These are phyloP conservation scores for Papiliotrema fonsecae DNA, from an alignment of 1,284 basidiomycete species.

Conservation along the genomic window DNA sequence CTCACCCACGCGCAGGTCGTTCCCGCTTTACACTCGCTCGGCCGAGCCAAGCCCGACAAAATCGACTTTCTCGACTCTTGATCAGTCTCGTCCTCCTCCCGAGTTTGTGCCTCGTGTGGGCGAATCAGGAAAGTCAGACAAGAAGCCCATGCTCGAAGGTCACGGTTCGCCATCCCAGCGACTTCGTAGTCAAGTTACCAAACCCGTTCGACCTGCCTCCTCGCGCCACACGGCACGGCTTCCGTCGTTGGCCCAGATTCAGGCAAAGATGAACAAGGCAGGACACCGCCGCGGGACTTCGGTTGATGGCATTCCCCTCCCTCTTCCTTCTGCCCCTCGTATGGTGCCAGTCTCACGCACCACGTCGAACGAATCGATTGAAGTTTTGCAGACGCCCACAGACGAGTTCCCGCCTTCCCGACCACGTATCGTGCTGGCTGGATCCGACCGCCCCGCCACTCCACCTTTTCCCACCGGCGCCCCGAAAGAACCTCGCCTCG, in stretches of 20 bases:
- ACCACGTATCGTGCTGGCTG: slow-evolving; percentile 15
- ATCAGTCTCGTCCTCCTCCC: slow-evolving; percentile 29
- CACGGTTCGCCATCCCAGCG: slow-evolving; percentile 12
- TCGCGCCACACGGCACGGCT: slow-evolving; percentile 21
- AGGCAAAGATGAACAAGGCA: slow-evolving; percentile 31
- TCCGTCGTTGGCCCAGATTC: slow-evolving; percentile 41
- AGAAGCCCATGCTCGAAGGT: not conserved
- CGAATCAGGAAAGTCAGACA: slow-evolving; percentile 29
- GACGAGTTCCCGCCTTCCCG: slow-evolving; percentile 22
- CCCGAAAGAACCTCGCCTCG: slow-evolving; percentile 24
- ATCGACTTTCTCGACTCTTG: slow-evolving; percentile 28
- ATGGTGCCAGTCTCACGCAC: slow-evolving; percentile 11
- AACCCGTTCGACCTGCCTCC: slow-evolving; percentile 1
- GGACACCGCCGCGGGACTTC: slow-evolving; percentile 13
- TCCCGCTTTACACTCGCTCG: slow-evolving; percentile 30
- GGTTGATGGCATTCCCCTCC: slow-evolving; percentile 5
- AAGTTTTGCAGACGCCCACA: slow-evolving; percentile 32
- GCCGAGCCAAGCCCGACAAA: slow-evolving; percentile 33
- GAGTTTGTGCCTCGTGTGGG: slow-evolving; percentile 35
- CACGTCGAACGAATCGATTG: slow-evolving; percentile 29
- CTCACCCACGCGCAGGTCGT: slow-evolving; percentile 2
- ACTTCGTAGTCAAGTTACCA: slow-evolving; percentile 10
- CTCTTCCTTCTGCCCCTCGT: not conserved
- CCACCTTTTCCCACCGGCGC: slow-evolving; percentile 11
- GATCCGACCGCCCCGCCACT: slow-evolving; percentile 11